A percentile compares a stretch with the other conserved stretches of the same genome.
phyloP scores from a whole-genome alignment of 352 stramenopile genomes.

The Globisporangium carolinianum region DNA sequence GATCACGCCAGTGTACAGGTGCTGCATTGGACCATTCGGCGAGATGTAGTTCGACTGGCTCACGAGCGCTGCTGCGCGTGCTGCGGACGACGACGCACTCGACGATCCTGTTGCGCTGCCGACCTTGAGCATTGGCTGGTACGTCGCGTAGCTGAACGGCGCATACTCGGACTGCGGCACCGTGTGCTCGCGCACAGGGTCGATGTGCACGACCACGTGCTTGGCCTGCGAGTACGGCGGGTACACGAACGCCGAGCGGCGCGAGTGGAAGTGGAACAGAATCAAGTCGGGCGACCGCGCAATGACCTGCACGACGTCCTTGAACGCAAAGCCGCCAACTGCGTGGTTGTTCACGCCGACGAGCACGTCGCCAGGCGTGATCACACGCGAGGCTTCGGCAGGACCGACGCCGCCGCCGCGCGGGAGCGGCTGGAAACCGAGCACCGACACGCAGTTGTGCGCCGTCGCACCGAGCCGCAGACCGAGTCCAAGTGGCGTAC shows the following conservation, averaged over 20 bases:
- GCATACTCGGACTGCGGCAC: conserved; percentile 44
- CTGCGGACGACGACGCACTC: conserved; percentile 7
- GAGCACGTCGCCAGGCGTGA: conserved; percentile 62
- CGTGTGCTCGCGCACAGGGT: conserved; percentile 29
- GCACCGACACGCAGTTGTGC: conserved; percentile 53
- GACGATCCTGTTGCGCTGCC: conserved; percentile 18
- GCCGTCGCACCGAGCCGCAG: conserved; percentile 74
- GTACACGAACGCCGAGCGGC: conserved; percentile 52
- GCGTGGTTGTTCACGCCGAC: conserved; percentile 71
- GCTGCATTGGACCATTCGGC: conserved; percentile 80
- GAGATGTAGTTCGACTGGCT: conserved; percentile 59
- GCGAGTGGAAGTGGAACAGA: conserved; percentile 81
- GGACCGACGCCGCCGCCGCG: conserved; percentile 63
- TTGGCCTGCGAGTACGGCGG: conserved; percentile 58
- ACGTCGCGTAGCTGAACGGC: conserved; percentile 65
- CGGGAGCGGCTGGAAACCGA: conserved; percentile 72
- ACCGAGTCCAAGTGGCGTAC: conserved; percentile 65
- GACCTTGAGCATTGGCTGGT: conserved; percentile 57
- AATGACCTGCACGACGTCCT: conserved; percentile 75
- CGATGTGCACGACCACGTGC: conserved; percentile 38
- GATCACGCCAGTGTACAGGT: conserved; percentile 82
- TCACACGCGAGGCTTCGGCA: conserved; percentile 67
- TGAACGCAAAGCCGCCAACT: conserved; percentile 55
- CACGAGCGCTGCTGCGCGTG: conserved; percentile 23
- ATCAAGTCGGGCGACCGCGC: conserved; percentile 50